A percentile compares a stretch with the other conserved stretches of the same genome.
Evolutionary conservation across 257 asterid genomes (phyloP).

Genomic region (Solanum raphanifolium): DNA sequence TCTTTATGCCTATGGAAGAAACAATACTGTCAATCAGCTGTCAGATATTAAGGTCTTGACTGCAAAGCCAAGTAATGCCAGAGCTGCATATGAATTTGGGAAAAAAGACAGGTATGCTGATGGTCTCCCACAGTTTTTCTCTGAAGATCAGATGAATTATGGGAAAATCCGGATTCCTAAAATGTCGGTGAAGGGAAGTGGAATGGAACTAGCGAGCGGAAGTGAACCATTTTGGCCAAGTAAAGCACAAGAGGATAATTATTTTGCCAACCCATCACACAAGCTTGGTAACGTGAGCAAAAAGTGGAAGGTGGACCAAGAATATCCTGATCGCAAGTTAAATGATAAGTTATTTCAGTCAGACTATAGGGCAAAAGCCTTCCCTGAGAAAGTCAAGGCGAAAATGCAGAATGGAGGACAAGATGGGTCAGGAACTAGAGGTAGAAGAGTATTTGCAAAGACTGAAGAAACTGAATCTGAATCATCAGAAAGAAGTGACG

Average conservation of each 20-base stretch:
- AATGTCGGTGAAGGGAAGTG: slow-evolving; percentile 46
- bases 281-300: slow-evolving; percentile 39
- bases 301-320: slow-evolving; percentile 52
- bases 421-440: slow-evolving; percentile 36
- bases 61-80: slow-evolving; percentile 48
- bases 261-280: slow-evolving; percentile 37
- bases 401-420: slow-evolving; percentile 44
- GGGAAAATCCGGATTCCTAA: slow-evolving; percentile 56
- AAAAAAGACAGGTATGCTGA: slow-evolving; percentile 38
- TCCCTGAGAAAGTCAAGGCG: slow-evolving; percentile 33
- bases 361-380: slow-evolving; percentile 34
- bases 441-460: slow-evolving; percentile 24
- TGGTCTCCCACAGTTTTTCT: slow-evolving; percentile 29
- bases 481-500: slow-evolving; percentile 73
- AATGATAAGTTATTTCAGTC: slow-evolving; percentile 38
- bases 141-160: slow-evolving; percentile 52
- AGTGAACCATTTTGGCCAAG: slow-evolving; percentile 44
- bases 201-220: slow-evolving; percentile 37
- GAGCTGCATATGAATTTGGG: slow-evolving; percentile 43
- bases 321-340: slow-evolving; percentile 39
- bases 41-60: slow-evolving; percentile 75
- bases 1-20: slow-evolving; percentile 45
- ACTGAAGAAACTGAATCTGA: slow-evolving; percentile 93
- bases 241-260: slow-evolving; percentile 34
- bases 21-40: slow-evolving; percentile 60